Percentiles rank a stretch among this genome's conserved stretches.
These are phyloP conservation scores for Corymbia calophylla DNA, from an alignment of 441 rosid species.

Conservation along the genomic window DNA sequence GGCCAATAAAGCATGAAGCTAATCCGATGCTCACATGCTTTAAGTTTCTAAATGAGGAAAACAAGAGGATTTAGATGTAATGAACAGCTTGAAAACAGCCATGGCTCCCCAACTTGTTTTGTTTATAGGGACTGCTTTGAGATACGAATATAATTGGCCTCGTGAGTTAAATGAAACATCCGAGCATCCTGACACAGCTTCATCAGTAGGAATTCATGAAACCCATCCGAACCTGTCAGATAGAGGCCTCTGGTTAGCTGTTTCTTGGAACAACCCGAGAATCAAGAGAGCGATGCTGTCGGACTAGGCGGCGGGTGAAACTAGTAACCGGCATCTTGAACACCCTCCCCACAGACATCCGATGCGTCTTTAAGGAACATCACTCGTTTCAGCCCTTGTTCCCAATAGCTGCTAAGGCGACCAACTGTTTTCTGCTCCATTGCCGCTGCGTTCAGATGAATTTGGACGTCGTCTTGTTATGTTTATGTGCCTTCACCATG, in stretches of 20 bases:
- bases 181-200: not conserved
- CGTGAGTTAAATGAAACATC: not conserved
- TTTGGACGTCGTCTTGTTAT: not conserved
- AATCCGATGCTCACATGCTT: constrained; percentile 75
- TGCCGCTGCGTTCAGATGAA: not conserved
- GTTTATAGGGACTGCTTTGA: not conserved
- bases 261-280: not conserved
- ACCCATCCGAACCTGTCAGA: not conserved
- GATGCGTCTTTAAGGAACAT: not conserved
- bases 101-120: not conserved
- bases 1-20: constrained; percentile 95
- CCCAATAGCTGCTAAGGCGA: not conserved
- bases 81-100: not conserved
- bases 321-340: not conserved
- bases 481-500: not conserved
- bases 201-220: not conserved
- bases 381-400: not conserved
- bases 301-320: not conserved
- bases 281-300: not conserved
- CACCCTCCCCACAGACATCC: not conserved
- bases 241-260: not conserved
- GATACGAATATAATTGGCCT: not conserved
- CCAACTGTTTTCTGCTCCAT: not conserved
- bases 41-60: constrained; percentile 49
- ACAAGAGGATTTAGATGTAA: not conserved